Base-by-base conservation (phyloP, 2,329 filamentous ascomycete genomes). In the Colletotrichum sublineola region DNA sequence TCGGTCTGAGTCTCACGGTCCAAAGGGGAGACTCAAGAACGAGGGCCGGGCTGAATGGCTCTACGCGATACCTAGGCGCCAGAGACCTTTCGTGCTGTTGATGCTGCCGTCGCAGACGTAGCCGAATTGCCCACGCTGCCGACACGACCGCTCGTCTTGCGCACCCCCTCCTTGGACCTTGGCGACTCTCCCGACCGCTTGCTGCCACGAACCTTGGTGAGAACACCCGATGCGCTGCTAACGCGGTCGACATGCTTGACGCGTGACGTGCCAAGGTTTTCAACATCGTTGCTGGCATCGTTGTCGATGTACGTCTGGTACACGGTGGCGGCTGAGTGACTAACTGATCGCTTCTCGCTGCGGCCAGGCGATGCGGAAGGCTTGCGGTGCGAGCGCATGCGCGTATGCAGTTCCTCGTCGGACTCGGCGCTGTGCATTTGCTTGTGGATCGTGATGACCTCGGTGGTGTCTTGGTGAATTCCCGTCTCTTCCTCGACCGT, bases 391-490 rank as follows among this genome's bases (percentile, higher is more conserved):
- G 90, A 89, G 75, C 89, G 89, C 86, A 94, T 90, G 62, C 94
- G 92, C 57, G 97, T 83, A 78, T 95, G 92, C 77, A 90, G 89
- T 80, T 97, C 94, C 78, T 97, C 94, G 73, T 97, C 95, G 29
- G 92, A 93, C 79, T 96, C 93, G 58, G 85, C 52, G 55, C 87
- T 88, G 24, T 88, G 87, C 18, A 90, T 91, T 52, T 88, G 86
- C 44, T 90, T 90, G 76, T 92, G 87, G 56, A 89, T 87, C 53
- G 87, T 85, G 63, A 91, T 84, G 69, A 90, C 81, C 79, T 94
- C 92, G 0, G 88, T 88, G 71, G 88, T 88, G 71, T 91, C 87
- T 78, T 89, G 80, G 78, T 87, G 83, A 76, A 88, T 80, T 42
- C 85, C 86, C 56, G 88, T 86, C 73, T 88, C 84, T 74, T 89